Percentiles rank a stretch among this genome's conserved stretches.
Conservation (phyloP, 2,329 filamentous ascomycete species). For the Monilinia fructigena region DNA sequence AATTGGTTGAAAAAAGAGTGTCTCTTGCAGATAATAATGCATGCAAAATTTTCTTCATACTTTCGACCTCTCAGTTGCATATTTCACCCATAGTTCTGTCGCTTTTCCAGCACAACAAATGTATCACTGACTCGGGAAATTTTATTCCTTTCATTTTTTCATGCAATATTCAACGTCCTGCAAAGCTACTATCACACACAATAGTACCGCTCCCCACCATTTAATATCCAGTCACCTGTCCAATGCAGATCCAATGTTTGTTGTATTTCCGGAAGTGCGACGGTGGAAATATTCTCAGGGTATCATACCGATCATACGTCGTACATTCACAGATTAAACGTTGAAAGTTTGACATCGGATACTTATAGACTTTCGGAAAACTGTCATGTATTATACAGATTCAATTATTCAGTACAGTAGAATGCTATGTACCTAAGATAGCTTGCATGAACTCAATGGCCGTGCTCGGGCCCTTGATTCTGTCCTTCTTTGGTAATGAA, state of each 20-base stretch:
- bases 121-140: conserved; percentile 18
- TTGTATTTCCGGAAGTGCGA: not conserved
- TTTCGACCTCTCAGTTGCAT: conserved; percentile 11
- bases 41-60: conserved; percentile 1
- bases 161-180: conserved; percentile 16
- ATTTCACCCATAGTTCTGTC: not conserved
- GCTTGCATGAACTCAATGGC: conserved; percentile 22
- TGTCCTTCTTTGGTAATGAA: conserved; percentile 3
- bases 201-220: conserved; percentile 10
- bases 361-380: conserved; percentile 1
- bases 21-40: conserved; percentile 7
- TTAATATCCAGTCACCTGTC: conserved; percentile 3
- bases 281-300: not conserved
- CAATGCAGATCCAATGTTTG: conserved; percentile 7
- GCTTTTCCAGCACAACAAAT: conserved; percentile 2
- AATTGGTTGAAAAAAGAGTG: not conserved
- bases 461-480: conserved; percentile 16
- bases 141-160: conserved; percentile 14
- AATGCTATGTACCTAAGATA: conserved; percentile 16
- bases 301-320: not conserved
- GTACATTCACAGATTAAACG: not conserved
- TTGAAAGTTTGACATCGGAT: not conserved
- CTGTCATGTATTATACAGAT: not conserved
- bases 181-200: conserved; percentile 19
- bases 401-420: not conserved